phyloP scores from a whole-genome alignment of 2,329 filamentous ascomycete genomes.

The Piedraia hortae region DNA sequence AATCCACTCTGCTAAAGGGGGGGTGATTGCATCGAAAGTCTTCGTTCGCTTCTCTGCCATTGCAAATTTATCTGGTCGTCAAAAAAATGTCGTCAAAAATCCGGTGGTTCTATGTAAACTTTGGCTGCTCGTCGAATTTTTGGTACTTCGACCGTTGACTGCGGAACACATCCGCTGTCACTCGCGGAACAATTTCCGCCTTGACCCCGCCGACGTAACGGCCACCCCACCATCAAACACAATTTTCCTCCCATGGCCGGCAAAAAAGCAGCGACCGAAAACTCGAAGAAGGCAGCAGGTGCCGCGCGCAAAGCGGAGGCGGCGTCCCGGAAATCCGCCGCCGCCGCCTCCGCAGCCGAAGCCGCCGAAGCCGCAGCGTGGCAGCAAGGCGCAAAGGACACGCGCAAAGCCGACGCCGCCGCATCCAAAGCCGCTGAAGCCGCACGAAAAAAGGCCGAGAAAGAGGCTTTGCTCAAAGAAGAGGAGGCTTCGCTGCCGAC shows the following conservation, averaged over 20 bases:
- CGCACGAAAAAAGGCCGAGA: constrained; percentile 75
- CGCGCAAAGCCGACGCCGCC: constrained; percentile 64
- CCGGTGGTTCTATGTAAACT: no score
- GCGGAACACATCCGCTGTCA: no score
- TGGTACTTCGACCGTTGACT: no score
- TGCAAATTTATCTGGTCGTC: no score
- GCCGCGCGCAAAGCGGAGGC: constrained; percentile 82
- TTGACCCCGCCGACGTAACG: no score
- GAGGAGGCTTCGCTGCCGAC: constrained; percentile 45
- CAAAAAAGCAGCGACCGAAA: no score
- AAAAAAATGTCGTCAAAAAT: no score
- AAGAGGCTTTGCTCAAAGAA: constrained; percentile 52
- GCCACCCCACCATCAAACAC: no score
- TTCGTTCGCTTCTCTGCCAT: constrained; percentile 15
- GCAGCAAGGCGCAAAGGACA: constrained; percentile 63
- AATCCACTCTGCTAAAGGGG: constrained; percentile 54
- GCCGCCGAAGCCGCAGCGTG: constrained; percentile 49
- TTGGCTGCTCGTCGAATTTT: no score
- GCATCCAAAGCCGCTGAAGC: constrained; percentile 59
- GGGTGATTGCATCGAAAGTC: constrained; percentile 41
- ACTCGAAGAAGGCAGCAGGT: constrained; percentile 67
- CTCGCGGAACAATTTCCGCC: no score
- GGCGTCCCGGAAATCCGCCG: constrained; percentile 53
- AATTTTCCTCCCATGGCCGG: no score
- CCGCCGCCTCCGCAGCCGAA: constrained; percentile 35